These are phyloP conservation scores for Trametes cubensis DNA, from an alignment of 768 basidiomycete species.

Conservation along the genomic window DNA sequence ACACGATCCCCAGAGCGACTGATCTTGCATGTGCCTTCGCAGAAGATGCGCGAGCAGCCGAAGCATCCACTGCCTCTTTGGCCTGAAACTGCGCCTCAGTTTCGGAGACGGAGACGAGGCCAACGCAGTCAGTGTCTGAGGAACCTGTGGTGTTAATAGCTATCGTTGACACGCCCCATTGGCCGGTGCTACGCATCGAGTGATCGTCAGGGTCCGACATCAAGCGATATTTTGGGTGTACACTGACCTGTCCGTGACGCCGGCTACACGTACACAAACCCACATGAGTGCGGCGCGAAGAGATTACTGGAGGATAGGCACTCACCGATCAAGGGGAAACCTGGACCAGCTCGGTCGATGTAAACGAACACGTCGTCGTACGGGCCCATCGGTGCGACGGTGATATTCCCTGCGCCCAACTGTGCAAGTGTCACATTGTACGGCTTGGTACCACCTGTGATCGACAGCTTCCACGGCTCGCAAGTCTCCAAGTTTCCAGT, in stretches of 20 bases:
- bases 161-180: conserved; percentile 35
- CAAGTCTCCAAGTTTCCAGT: conserved; percentile 45
- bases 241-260: conserved; percentile 45
- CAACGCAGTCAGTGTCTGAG: conserved; percentile 37
- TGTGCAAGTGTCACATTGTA: conserved; percentile 47
- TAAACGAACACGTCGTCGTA: conserved; percentile 45
- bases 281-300: conserved; percentile 1
- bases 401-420: conserved; percentile 41
- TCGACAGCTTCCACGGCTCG: conserved; percentile 48
- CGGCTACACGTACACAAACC: conserved; percentile 9
- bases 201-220: not conserved
- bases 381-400: conserved; percentile 44
- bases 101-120: conserved; percentile 35
- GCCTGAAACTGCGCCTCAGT: conserved; percentile 30
- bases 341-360: conserved; percentile 45
- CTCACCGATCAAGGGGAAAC: conserved; percentile 45
- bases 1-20: conserved; percentile 37
- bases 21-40: conserved; percentile 27
- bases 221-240: not conserved
- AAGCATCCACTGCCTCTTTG: conserved; percentile 24
- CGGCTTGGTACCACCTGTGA: conserved; percentile 48
- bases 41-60: conserved; percentile 14
- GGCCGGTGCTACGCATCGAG: conserved; percentile 39
- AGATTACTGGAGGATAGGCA: not conserved
- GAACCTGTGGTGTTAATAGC: conserved; percentile 33